phyloP scores from a whole-genome alignment of 2,329 filamentous ascomycete species.

The Cryphonectria nitschkei region DNA sequence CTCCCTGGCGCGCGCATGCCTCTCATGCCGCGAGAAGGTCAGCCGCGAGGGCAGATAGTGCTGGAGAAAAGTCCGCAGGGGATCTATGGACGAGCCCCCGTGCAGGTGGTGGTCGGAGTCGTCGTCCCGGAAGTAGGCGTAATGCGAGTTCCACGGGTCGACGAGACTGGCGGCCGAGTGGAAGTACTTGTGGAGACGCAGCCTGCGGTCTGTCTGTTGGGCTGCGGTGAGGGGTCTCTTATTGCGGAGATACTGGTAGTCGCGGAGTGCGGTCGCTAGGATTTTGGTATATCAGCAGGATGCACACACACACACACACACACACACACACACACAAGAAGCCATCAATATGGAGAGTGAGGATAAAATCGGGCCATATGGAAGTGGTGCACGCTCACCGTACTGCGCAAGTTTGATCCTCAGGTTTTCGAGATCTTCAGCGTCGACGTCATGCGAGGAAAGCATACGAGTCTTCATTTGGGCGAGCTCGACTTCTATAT shows the following conservation, averaged over 20 bases:
- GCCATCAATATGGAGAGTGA: background rate
- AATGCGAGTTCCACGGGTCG: slow-evolving; percentile 26
- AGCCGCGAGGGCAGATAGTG: slow-evolving; percentile 11
- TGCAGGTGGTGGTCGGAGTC: background rate
- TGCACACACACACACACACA: background rate
- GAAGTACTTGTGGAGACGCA: slow-evolving; percentile 23
- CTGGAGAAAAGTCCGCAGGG: slow-evolving; percentile 7
- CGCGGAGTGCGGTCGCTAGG: slow-evolving; percentile 15
- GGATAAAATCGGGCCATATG: too few species aligned
- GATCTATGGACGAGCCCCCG: background rate
- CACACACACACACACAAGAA: background rate
- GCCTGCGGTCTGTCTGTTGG: slow-evolving; percentile 13
- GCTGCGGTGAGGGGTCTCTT: background rate
- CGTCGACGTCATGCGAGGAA: background rate
- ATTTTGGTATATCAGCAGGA: background rate
- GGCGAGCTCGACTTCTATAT: slow-evolving; percentile 18
- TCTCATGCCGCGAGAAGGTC: slow-evolving; percentile 10
- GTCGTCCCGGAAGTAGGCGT: slow-evolving; percentile 18
- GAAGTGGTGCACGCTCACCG: background rate
- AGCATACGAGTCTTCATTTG: slow-evolving; percentile 9
- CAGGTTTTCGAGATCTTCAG: slow-evolving; percentile 7
- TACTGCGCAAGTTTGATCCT: slow-evolving; percentile 7
- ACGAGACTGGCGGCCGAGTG: slow-evolving; percentile 8
- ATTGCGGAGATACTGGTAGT: slow-evolving; percentile 15
- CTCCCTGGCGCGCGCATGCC: background rate